phyloP scores from a whole-genome alignment of 108 stramenopile species.

The Cyclostephanos invisitatus region DNA sequence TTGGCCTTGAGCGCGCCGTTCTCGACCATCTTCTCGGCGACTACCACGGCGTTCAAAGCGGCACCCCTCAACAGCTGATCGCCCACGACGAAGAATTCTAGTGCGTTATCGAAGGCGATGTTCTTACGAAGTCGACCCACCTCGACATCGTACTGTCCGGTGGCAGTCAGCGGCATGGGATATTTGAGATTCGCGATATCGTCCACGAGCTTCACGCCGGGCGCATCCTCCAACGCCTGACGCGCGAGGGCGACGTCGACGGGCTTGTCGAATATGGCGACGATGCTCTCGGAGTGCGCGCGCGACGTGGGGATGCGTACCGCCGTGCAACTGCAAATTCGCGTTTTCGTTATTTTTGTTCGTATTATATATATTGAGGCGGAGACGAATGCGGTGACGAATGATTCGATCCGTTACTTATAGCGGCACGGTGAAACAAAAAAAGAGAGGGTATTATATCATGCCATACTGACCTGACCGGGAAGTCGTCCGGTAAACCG shows the following conservation, averaged over 20 bases:
- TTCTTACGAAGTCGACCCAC: conserved; percentile 88
- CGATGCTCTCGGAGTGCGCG: conserved; percentile 96
- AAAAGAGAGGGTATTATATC: too few species aligned
- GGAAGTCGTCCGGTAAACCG: conserved; percentile 72
- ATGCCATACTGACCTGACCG: conserved; percentile 51
- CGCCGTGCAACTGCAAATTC: conserved; percentile 78
- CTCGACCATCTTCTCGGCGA: conserved; percentile 90
- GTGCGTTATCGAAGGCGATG: conserved; percentile 88
- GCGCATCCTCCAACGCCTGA: conserved; percentile 70
- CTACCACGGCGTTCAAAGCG: conserved; percentile 95
- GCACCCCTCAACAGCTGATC: conserved; percentile 98
- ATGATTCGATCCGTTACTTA: neutral
- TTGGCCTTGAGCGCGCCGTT: conserved; percentile 71
- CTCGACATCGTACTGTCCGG: conserved; percentile 95
- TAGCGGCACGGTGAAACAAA: too few species aligned
- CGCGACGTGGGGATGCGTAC: conserved; percentile 98
- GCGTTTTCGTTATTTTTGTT: neutral
- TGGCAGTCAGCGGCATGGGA: conserved; percentile 97
- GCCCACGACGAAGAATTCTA: conserved; percentile 97
- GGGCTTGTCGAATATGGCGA: conserved; percentile 88
- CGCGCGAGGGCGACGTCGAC: conserved; percentile 83
- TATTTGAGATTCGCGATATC: conserved; percentile 71
- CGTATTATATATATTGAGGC: too few species aligned
- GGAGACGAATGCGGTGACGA: too few species aligned
- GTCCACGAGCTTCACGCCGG: conserved; percentile 86